Percentiles rank a stretch among this genome's conserved stretches.
Conservation (phyloP, 495 filamentous ascomycete species). For the Echria macrotheca region DNA sequence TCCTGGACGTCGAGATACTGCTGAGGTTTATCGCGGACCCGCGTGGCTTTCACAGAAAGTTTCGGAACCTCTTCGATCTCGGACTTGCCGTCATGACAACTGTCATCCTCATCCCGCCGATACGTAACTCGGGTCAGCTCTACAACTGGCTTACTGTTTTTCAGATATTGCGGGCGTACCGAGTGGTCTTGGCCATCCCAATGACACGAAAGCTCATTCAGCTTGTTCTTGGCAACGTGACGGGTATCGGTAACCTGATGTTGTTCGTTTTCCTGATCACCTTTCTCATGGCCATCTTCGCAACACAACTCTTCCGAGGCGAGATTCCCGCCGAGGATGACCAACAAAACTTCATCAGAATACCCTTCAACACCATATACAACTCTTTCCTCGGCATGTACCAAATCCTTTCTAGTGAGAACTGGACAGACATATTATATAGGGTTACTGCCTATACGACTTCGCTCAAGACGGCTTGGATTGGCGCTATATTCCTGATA, state of each 20-base stretch:
- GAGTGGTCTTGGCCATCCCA: conserved; percentile 82
- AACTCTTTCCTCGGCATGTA: conserved; percentile 99
- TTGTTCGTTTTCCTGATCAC: conserved; percentile 94
- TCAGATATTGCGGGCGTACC: conserved; percentile 87
- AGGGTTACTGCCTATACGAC: conserved; percentile 65
- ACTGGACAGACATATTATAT: conserved; percentile 89
- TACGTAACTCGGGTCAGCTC: conserved; percentile 65
- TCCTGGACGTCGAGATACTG: conserved; percentile 78
- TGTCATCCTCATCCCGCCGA: conserved; percentile 78
- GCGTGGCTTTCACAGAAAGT: conserved; percentile 66
- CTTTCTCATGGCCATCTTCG: conserved; percentile 89
- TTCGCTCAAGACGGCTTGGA: conserved; percentile 70
- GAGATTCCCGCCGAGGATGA: conserved; percentile 60
- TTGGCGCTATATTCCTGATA: conserved; percentile 86
- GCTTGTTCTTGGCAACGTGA: conserved; percentile 84
- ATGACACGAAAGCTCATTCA: conserved; percentile 80
- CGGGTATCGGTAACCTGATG: conserved; percentile 89
- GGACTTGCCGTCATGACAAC: conserved; percentile 71
- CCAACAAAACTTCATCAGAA: conserved; percentile 50
- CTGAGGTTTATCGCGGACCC: conserved; percentile 74
- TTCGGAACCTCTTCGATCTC: conserved; percentile 74
- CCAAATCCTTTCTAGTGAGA: conserved; percentile 92
- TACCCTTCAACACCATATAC: conserved; percentile 85
- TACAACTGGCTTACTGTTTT: conserved; percentile 93
- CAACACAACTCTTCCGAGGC: conserved; percentile 86